Evolutionary conservation across 208 protist species (phyloP), one percentile per base, ranked within the genome.

Genomic region (Leptomonas pyrrhocoris): DNA sequence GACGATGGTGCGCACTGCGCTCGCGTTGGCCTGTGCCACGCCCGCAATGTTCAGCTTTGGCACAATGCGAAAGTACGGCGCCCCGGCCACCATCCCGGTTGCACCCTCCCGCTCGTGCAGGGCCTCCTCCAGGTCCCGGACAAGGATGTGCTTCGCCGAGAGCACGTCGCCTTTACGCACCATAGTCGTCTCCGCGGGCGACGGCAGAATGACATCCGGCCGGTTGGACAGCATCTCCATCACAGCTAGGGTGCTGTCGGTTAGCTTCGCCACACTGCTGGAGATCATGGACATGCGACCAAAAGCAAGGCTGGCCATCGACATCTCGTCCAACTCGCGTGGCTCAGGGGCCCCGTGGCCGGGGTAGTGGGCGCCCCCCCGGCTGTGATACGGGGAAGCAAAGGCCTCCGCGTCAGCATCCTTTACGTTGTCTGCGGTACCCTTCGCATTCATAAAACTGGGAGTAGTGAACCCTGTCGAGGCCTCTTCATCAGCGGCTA

Each of bases 31-130:
- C 86, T 96, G 91, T 7, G 86, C 85, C 16, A 91, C 86, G 46
- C 91, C 91, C 15, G 79, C 91, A 27, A 96, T 83, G 77, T 93
- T 94, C 42, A 96, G 75, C 77, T 88, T 92, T 13, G 91, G 88
- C 43, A 96, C 86, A 51, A 96, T 89, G 64, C 91, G 86, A 67
- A 96, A 96, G 74, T 86, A 94, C 1, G 91, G 91, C 2, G 84
- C 91, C 1, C 86, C 87, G n/a, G 88, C 61, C 55, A 96, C 92
- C 59, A 94, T 88, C 27, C 91, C 91, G 2, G 86, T 92, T 13
- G 77, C 49, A 16, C 88, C 88, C 30, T 84, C 73, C n/a, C 85
- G 84, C 38, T 64, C 73, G 9, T 66, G 78, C 64, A 94, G 56
- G 21, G 86, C 86, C 53, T 96, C 91, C 60, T 93, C 85, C 23